Conservation (phyloP, 1,139 yeast genomes). For the Geotrichum aggregatum region DNA sequence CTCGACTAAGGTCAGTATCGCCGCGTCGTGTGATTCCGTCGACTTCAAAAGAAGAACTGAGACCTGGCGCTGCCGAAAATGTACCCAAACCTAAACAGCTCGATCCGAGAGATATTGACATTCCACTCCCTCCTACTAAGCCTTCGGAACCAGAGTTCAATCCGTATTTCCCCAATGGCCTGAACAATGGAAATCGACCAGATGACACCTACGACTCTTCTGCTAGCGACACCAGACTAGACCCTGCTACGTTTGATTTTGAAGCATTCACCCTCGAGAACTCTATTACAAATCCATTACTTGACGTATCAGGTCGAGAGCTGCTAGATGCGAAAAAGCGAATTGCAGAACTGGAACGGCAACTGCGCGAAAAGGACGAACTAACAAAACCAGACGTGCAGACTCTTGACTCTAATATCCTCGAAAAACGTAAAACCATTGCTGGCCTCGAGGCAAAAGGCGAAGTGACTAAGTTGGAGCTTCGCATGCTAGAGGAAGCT, state of each 20-base stretch:
- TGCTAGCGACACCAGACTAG: no score
- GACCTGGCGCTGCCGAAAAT: constrained; percentile 12
- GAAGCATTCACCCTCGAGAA: constrained; percentile 12
- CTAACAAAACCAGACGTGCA: constrained; percentile 14
- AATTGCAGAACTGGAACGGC: constrained; percentile 36
- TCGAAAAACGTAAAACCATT: constrained; percentile 37
- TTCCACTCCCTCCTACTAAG: constrained; percentile 3
- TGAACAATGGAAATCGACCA: neutral
- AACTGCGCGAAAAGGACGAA: constrained; percentile 26
- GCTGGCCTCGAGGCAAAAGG: constrained; percentile 38
- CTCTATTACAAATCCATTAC: constrained; percentile 2
- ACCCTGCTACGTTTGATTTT: neutral
- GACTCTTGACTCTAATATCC: constrained; percentile 31
- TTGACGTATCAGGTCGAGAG: constrained; percentile 24
- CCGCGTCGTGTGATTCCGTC: constrained; percentile 11
- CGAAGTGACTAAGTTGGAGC: constrained; percentile 34
- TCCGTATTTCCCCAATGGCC: constrained; percentile 17
- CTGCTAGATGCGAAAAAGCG: constrained; percentile 34
- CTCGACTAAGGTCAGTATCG: constrained; percentile 16
- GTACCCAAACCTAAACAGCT: neutral
- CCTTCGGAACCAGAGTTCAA: neutral
- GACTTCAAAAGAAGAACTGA: neutral
- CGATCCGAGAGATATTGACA: neutral
- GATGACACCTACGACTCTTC: neutral
- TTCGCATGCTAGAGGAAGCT: constrained; percentile 30